A percentile compares a stretch with the other conserved stretches of the same genome.
Evolutionary conservation across 169 alveolate species (phyloP).

Genomic region (Perkinsus olseni): DNA sequence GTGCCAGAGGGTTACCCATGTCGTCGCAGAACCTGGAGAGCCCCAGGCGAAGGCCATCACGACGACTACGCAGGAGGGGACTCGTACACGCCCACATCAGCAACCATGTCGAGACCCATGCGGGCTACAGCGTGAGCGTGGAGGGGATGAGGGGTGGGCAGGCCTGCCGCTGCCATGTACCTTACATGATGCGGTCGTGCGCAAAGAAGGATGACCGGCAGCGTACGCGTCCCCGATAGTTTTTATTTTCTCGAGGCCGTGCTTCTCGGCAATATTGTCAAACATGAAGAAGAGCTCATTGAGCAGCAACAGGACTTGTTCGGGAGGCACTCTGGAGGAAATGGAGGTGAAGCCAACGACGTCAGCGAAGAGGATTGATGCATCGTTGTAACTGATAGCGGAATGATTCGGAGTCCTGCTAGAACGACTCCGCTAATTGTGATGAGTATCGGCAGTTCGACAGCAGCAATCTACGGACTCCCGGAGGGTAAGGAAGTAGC

Average conservation of each 20-base stretch:
- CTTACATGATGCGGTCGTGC: neutral
- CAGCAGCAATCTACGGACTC: no score
- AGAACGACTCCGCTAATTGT: neutral
- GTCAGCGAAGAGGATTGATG: neutral
- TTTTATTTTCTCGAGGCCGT: constrained; percentile 10
- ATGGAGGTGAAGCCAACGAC: neutral
- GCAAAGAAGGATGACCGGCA: neutral
- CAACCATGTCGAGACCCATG: neutral
- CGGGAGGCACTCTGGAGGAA: neutral
- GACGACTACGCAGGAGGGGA: neutral
- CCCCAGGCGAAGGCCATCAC: neutral
- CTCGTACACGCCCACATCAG: neutral
- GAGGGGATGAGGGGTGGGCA: constrained; percentile 5
- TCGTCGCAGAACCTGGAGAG: neutral
- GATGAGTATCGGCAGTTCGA: neutral
- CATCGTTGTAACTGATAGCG: neutral
- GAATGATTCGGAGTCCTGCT: neutral
- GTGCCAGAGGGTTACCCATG: neutral
- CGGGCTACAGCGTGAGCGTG: constrained; percentile 13
- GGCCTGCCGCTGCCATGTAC: constrained; percentile 9
- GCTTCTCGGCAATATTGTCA: neutral
- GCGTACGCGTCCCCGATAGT: constrained; percentile 9
- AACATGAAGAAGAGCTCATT: neutral
- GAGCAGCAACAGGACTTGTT: neutral
- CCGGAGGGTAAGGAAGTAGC: no score